phyloP scores from a whole-genome alignment of 306 rosid genomes.

The Acacia crassicarpa region DNA sequence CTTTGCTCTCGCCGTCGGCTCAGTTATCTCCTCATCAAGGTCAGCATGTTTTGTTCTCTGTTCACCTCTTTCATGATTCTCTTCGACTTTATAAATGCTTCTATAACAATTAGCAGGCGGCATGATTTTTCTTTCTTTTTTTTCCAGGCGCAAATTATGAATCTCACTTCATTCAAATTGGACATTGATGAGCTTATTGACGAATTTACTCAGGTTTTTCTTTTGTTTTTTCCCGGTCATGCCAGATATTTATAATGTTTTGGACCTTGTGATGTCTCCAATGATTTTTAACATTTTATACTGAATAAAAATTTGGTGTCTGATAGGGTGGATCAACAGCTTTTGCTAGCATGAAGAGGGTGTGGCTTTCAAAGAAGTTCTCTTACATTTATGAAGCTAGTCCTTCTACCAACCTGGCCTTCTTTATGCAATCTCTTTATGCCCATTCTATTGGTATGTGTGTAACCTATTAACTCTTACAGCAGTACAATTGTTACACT shows the following conservation, averaged over 20 bases:
- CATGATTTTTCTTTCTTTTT: background rate
- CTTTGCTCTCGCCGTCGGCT: too few relatives aligned
- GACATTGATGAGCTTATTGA: slow-evolving; percentile 79
- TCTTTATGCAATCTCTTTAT: slow-evolving; percentile 87
- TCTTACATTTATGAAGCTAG: slow-evolving; percentile 77
- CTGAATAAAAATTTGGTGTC: slow-evolving; percentile 16
- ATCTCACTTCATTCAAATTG: slow-evolving; percentile 49
- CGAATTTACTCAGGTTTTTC: slow-evolving; percentile 55
- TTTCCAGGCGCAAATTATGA: slow-evolving; percentile 40
- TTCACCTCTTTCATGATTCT: slow-evolving; percentile 57
- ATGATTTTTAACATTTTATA: slow-evolving; percentile 20
- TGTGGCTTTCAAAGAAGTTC: slow-evolving; percentile 77
- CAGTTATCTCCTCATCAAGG: background rate
- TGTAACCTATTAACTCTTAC: background rate
- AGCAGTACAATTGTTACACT: background rate
- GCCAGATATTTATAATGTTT: background rate
- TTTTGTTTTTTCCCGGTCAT: background rate
- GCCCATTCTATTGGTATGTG: slow-evolving; percentile 73
- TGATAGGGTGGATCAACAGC: slow-evolving; percentile 58
- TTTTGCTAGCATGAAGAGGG: slow-evolving; percentile 71
- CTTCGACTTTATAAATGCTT: slow-evolving; percentile 58
- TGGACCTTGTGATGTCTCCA: background rate
- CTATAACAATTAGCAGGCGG: background rate
- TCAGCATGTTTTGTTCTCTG: background rate
- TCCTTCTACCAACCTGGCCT: slow-evolving; percentile 70